These are phyloP conservation scores for Candida alai DNA, from an alignment of 805 yeast species.

Conservation along the genomic window DNA sequence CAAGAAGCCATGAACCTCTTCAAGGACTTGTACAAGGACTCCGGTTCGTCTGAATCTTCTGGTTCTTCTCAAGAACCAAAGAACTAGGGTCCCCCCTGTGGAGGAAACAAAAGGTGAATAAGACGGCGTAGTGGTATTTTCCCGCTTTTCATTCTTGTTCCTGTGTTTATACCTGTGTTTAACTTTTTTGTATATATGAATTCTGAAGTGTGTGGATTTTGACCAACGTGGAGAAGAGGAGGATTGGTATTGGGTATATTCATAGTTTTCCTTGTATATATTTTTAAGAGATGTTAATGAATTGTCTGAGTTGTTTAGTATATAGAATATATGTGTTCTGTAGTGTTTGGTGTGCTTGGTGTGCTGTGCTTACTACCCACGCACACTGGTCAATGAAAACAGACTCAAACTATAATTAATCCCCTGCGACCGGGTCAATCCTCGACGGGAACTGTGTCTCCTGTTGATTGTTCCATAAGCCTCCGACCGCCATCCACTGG, in stretches of 20 bases:
- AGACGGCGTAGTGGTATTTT: background rate
- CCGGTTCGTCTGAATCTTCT: conserved; percentile 13
- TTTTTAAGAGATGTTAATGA: conserved; percentile 1
- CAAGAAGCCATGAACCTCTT: conserved; percentile 71
- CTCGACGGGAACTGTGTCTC: conserved; percentile 1
- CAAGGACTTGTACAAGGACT: conserved; percentile 52
- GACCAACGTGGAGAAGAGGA: background rate
- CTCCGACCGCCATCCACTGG: conserved; percentile 1
- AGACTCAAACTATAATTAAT: conserved; percentile 6
- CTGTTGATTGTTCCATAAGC: conserved; percentile 8
- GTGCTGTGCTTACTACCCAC: background rate
- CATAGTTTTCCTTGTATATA: conserved; percentile 1
- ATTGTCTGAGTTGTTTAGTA: background rate
- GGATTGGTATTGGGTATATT: background rate
- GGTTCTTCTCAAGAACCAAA: conserved; percentile 25
- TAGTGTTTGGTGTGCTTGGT: background rate
- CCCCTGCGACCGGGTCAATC: conserved; percentile 4
- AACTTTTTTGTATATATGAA: conserved; percentile 1
- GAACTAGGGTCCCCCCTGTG: too few relatives aligned
- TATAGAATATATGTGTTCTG: conserved; percentile 2
- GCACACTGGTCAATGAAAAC: background rate
- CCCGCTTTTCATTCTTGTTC: conserved; percentile 1
- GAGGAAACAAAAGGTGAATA: background rate
- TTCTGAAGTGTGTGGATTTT: background rate
- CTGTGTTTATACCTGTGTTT: conserved; percentile 1